Evolutionary conservation across 2,329 filamentous ascomycete species (phyloP), one percentile per base, ranked within the genome.

Genomic region (Pseudopyricularia cyperi): DNA sequence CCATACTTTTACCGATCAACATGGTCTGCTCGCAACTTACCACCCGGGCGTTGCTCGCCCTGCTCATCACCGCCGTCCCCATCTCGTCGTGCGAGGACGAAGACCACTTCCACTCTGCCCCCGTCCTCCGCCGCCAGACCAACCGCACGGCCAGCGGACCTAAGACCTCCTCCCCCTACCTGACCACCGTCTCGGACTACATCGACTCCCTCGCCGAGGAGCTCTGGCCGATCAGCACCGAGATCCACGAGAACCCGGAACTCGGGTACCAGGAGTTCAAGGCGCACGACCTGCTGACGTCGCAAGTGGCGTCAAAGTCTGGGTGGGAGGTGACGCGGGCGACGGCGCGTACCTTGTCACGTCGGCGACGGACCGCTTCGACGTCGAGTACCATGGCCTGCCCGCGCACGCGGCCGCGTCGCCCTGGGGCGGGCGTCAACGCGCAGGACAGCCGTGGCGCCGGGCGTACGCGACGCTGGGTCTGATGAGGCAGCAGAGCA

Each of bases 221-320:
- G 2, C 59, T 77, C n/a, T 70, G 72, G 60, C 62, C 61, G 4
- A 62, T 77, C 52, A 75, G 71, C 60, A 68, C 72, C 37, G 69
- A 68, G 53, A 73, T 77, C 22, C 72, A 74, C 58, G 71, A 74
- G 46, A 71, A 76, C 52, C 73, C 73, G 0, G 73, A 76, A 55
- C 60, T 74, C 1, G 68, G 66, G 1, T 76, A 68, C 55, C 56
- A 74, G 42, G 73, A 76, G 54, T 64, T 65, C 52, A 71, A 71
- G 39, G 72, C 74, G 0, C 75, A 79, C 55, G 66, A 72, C 17
- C 64, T 70, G 7, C 62, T 79, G 48, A 74, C 71, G 0, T 63
- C 65, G 8, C 79, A 73, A 53, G 64, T 77, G 59, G 61, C 61
- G n/a, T 62, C 59, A 14, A 67, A 66, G 52, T 50, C 63, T 14